Evolutionary conservation across 2,329 filamentous ascomycete species (phyloP).

Genomic region (Apiospora aurea): DNA sequence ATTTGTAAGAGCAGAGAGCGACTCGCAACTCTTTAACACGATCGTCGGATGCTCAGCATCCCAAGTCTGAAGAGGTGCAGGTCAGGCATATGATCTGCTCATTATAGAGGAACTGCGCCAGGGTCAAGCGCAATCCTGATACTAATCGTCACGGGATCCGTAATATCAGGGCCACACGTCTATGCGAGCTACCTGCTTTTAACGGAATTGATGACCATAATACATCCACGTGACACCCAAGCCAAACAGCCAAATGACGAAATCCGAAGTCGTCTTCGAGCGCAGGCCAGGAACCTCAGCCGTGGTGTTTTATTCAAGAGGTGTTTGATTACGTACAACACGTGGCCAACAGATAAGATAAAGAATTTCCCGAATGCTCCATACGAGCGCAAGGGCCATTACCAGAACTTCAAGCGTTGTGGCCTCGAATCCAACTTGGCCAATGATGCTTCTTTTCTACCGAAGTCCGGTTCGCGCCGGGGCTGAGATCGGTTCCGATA

Average conservation of each 20-base stretch:
- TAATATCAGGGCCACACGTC: constrained; percentile 15
- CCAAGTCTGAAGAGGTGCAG: neutral
- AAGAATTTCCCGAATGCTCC: neutral
- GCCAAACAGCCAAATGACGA: neutral
- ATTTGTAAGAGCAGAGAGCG: neutral
- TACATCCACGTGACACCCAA: neutral
- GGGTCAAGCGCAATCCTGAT: constrained; percentile 1
- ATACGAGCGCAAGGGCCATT: neutral
- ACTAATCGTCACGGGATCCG: neutral
- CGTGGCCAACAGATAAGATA: neutral
- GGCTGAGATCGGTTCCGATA: constrained; percentile 9
- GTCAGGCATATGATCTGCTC: constrained; percentile 19
- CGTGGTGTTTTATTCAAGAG: neutral
- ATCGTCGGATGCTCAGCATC: constrained; percentile 2
- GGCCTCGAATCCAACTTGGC: neutral
- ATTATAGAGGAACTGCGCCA: neutral
- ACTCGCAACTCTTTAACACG: neutral
- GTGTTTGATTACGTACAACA: neutral
- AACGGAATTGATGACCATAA: neutral
- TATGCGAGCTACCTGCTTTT: constrained; percentile 8
- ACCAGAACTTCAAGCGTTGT: neutral
- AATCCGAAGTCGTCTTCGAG: neutral
- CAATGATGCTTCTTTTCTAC: neutral
- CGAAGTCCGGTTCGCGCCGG: constrained; percentile 3
- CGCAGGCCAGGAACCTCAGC: neutral